Evolutionary conservation across 306 rosid species (phyloP).

Genomic region (Prunus padus): DNA sequence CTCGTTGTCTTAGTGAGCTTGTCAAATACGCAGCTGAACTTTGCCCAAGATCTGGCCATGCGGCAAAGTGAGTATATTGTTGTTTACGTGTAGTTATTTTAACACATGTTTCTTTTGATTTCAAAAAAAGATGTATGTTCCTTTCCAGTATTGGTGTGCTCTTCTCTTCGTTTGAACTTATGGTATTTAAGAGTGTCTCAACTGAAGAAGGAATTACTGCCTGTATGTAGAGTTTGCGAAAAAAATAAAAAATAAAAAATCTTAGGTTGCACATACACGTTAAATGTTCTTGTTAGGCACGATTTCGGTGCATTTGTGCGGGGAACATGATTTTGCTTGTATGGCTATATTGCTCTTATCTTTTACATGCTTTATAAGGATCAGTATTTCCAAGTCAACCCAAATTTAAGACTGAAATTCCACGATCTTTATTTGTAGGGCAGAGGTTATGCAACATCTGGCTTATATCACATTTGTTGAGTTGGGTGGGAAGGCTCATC

Average conservation of each 20-base stretch:
- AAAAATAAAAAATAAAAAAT: background rate
- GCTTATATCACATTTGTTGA: constrained; percentile 85
- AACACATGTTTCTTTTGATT: background rate
- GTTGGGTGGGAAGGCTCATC: constrained; percentile 96
- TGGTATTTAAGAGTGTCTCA: background rate
- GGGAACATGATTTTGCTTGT: constrained; percentile 3
- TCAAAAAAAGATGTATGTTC: background rate
- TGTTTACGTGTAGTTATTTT: constrained; percentile 3
- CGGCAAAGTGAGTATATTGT: constrained; percentile 64
- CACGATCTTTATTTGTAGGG: constrained; percentile 51
- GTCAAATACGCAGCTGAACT: constrained; percentile 94
- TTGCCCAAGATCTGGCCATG: constrained; percentile 90
- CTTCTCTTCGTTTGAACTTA: constrained; percentile 8
- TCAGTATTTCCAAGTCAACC: constrained; percentile 13
- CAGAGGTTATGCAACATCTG: constrained; percentile 88
- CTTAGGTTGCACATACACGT: background rate
- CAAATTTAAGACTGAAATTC: background rate
- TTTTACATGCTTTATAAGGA: background rate
- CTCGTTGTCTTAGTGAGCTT: constrained; percentile 93
- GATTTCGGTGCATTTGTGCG: background rate
- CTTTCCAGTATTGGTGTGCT: background rate
- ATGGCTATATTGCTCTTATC: background rate
- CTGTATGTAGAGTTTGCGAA: background rate
- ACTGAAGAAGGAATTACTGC: background rate
- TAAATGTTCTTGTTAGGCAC: background rate